Evolutionary conservation across 2,329 filamentous ascomycete genomes (phyloP), one percentile per base, ranked within the genome.

Genomic region (Periconia macrospinosa): DNA sequence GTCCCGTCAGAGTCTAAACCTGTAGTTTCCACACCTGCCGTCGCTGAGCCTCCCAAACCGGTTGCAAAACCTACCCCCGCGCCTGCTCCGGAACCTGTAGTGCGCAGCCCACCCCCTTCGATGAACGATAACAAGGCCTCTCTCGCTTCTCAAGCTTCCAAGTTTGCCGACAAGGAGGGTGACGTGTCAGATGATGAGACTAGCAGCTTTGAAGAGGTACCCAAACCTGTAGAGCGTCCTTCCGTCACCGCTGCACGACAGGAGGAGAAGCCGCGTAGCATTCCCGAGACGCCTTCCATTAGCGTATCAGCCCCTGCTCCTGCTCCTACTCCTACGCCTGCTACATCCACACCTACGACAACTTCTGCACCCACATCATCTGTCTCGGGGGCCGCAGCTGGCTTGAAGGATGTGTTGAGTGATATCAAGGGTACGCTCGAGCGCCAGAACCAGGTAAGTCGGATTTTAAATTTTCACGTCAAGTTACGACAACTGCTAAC

Each of bases 51-150:
- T 45, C 71, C 81, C 13, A 84, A 84, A 74, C 80, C 80, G 66
- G 82, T 86, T 62, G 75, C 79, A 14, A 27, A 19, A 37, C 76
- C 74, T 66, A 76, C 65, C 19, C 65, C 66, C 11, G 71, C 71
- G 57, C 79, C 86, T 13, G 77, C 75, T 53, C 79, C 86, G 9
- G 76, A 75, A 55, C 67, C 77, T 3, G 71, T 75, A 3, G 74
- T 78, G 7, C 76, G 78, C 54, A 79, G 78, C 19, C 82, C 83
- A 20, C 86, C 89, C 35, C 86, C 87, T 11, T 86, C 85, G 1
- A 84, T 95, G 76, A 88, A 87, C 58, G 90, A 95, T 58, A 93
- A 96, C 77, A 92, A 94, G 73, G 84, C 84, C 27, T 95, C 91
- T 13, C 94, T 97, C 75, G 85, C 91, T 18, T 86, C 86, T 51